These are phyloP conservation scores for Pyrus hybrid DNA, from an alignment of 331 rosid genomes.

Conservation along the genomic window DNA sequence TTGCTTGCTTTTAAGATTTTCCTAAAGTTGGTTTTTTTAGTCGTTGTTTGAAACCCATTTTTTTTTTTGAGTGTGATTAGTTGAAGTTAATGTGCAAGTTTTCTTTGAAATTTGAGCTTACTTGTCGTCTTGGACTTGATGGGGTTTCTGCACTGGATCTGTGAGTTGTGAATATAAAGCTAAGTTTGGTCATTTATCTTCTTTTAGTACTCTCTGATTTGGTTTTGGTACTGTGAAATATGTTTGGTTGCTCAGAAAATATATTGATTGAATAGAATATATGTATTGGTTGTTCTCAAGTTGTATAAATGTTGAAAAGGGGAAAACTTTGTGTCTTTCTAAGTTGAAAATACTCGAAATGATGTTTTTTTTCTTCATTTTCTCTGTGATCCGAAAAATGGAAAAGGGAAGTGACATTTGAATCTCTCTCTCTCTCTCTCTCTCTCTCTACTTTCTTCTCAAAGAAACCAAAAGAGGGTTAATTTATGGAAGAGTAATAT, in stretches of 20 bases:
- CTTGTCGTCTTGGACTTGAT: conserved; percentile 24
- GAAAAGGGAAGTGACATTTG: background rate
- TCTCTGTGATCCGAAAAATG: background rate
- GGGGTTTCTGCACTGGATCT: conserved; percentile 23
- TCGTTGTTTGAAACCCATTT: conserved; percentile 34
- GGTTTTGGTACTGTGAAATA: background rate
- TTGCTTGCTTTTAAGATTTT: conserved; percentile 14
- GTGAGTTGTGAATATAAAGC: conserved; percentile 7
- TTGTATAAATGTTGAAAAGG: background rate
- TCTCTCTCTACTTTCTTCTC: background rate
- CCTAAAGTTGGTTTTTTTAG: conserved; percentile 33
- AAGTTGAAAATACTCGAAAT: background rate
- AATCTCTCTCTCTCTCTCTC: background rate
- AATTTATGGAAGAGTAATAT: background rate
- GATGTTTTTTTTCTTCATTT: background rate
- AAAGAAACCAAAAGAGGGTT: background rate
- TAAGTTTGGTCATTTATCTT: background rate
- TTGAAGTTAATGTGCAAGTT: conserved; percentile 20
- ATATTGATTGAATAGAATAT: background rate
- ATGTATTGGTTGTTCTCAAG: background rate
- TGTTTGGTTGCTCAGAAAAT: conserved; percentile 28
- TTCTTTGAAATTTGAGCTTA: conserved; percentile 23
- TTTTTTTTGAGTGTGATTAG: conserved; percentile 13
- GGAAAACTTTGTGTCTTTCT: background rate
- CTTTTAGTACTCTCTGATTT: background rate